Evolutionary conservation across 306 rosid species (phyloP).

Genomic region (Ceratonia siliqua): DNA sequence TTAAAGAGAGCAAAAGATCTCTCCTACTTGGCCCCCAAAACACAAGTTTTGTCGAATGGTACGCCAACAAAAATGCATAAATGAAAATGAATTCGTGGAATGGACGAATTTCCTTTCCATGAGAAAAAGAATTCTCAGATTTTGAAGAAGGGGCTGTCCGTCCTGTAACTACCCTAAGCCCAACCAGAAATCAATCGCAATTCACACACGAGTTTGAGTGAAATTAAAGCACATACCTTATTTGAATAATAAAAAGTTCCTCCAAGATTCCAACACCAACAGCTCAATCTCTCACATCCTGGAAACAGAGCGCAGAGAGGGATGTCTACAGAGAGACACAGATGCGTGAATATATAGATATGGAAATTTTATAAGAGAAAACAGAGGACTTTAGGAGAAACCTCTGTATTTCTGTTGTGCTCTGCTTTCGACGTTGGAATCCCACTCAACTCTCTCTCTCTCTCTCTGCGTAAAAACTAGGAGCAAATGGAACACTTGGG

Average conservation of each 20-base stretch:
- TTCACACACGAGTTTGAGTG: not conserved
- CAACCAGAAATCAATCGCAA: not conserved
- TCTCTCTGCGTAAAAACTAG: not conserved
- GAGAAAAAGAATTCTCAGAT: not conserved
- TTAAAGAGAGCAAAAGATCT: not conserved
- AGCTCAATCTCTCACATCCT: conserved; percentile 37
- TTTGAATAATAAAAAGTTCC: not conserved
- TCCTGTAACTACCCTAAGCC: not conserved
- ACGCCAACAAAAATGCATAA: not conserved
- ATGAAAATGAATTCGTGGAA: not conserved
- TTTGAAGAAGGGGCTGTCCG: not conserved
- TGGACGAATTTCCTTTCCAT: not conserved
- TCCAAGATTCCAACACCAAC: conserved; percentile 20
- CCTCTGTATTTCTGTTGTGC: conserved; percentile 3
- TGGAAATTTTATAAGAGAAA: not conserved
- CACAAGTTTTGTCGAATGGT: not conserved
- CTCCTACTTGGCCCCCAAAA: not conserved
- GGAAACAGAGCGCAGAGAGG: not conserved
- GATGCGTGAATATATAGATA: not conserved
- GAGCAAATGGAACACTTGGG: not conserved
- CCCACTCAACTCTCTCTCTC: conserved; percentile 25
- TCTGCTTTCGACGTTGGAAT: conserved; percentile 48
- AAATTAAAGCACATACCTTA: conserved; percentile 35
- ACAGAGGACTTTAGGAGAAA: not conserved
- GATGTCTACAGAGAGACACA: not conserved